Conservation (phyloP, 2,329 filamentous ascomycete species). For the Cladophialophora carrionii region DNA sequence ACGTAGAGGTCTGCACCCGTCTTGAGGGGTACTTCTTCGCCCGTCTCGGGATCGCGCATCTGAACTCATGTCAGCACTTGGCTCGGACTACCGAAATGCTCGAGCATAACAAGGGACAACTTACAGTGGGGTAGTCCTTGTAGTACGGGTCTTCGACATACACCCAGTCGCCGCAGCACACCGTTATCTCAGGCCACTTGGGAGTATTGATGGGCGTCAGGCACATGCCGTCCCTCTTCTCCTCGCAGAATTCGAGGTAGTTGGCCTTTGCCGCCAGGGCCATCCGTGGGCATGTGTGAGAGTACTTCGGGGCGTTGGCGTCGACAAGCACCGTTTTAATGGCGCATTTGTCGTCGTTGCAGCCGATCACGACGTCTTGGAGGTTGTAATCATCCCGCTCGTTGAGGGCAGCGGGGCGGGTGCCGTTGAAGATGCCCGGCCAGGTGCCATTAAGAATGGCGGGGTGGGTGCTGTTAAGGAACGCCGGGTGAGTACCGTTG, state of each 20-base stretch:
- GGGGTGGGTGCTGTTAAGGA: neutral
- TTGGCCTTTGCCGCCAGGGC: neutral
- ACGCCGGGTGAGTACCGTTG: neutral
- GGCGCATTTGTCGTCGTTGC: neutral
- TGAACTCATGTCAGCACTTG: neutral
- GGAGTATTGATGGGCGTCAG: neutral
- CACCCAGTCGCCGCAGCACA: conserved; percentile 14
- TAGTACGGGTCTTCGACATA: conserved; percentile 3
- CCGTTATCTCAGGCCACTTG: neutral
- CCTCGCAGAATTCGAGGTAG: neutral
- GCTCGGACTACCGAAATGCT: too few relatives aligned
- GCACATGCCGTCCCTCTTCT: neutral
- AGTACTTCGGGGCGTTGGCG: neutral
- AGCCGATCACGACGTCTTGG: neutral
- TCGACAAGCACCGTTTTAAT: neutral
- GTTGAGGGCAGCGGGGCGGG: neutral
- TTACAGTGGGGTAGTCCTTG: conserved; percentile 5
- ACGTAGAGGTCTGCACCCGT: neutral
- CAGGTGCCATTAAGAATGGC: too few relatives aligned
- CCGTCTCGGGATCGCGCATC: neutral
- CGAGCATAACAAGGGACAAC: neutral
- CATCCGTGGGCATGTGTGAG: neutral
- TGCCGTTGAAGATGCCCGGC: neutral
- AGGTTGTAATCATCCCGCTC: neutral
- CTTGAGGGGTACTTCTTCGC: neutral